These are phyloP conservation scores for Neurospora sp. DNA, from an alignment of 495 filamentous ascomycete genomes.

Conservation along the genomic window DNA sequence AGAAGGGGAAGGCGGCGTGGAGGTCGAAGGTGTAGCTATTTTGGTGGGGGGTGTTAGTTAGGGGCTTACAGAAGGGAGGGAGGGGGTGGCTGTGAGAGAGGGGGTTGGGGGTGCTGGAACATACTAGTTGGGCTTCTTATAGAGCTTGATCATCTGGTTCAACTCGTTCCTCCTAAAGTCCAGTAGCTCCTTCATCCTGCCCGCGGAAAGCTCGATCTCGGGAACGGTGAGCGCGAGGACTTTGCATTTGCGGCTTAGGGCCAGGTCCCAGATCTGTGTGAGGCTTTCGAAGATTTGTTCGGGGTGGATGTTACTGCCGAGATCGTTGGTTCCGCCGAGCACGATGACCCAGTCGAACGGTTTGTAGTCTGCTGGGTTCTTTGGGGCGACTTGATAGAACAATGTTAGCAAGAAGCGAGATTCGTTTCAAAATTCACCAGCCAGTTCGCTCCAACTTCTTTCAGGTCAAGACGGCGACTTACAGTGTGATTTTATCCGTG, in stretches of 20 bases:
- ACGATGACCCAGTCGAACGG: slow-evolving; percentile 38
- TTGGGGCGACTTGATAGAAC: background rate
- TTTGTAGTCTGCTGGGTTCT: slow-evolving; percentile 3
- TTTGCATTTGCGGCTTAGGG: slow-evolving; percentile 36
- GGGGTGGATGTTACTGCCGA: slow-evolving; percentile 25
- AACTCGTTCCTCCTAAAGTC: slow-evolving; percentile 33
- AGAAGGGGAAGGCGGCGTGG: slow-evolving; percentile 40
- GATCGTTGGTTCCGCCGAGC: slow-evolving; percentile 52
- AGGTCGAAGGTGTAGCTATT: slow-evolving; percentile 46
- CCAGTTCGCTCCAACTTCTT: background rate
- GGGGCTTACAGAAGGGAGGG: background rate
- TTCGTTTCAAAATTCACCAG: background rate
- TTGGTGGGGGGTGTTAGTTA: background rate
- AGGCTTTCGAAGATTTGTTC: slow-evolving; percentile 32
- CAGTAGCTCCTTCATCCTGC: slow-evolving; percentile 13
- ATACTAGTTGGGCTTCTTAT: slow-evolving; percentile 36
- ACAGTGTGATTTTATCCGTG: slow-evolving; percentile 38
- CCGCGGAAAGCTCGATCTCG: slow-evolving; percentile 21
- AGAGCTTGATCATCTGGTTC: slow-evolving; percentile 42
- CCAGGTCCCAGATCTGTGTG: slow-evolving; percentile 35
- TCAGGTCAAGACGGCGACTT: slow-evolving; percentile 5
- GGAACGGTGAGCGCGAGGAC: slow-evolving; percentile 53
- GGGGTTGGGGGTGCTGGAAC: slow-evolving; percentile 7
- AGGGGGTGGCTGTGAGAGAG: background rate
- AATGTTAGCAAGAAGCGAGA: background rate